Evolutionary conservation across 108 stramenopile genomes (phyloP).

Genomic region (Pseudonitzschia delicatissima): DNA sequence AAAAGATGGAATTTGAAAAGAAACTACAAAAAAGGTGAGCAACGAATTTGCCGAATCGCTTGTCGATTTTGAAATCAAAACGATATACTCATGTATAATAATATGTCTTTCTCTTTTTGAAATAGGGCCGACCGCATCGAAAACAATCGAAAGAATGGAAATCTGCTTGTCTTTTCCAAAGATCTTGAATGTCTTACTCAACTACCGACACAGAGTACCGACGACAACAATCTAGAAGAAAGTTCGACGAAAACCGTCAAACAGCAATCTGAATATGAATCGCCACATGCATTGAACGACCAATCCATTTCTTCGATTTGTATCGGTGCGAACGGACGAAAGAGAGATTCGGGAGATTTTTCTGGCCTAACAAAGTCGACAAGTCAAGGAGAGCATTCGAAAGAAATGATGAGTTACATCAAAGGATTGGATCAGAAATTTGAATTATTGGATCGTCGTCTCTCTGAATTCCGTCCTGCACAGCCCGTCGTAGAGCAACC

Average conservation of each 20-base stretch:
- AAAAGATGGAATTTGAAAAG: constrained; percentile 22
- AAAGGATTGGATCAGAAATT: constrained; percentile 14
- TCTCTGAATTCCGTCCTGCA: background rate
- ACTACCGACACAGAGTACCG: background rate
- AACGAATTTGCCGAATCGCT: background rate
- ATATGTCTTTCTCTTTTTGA: background rate
- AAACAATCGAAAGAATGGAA: constrained; percentile 30
- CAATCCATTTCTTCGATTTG: background rate
- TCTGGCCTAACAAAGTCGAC: constrained; percentile 8
- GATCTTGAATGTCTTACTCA: constrained; percentile 6
- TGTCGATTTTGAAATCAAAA: background rate
- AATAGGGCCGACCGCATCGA: constrained; percentile 18
- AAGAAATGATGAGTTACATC: constrained; percentile 12
- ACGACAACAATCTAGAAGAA: background rate
- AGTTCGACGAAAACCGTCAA: background rate
- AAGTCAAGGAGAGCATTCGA: constrained; percentile 5
- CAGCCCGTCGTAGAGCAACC: background rate
- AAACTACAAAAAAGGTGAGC: constrained; percentile 32
- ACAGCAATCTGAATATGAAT: background rate
- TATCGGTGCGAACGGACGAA: background rate
- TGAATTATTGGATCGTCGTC: background rate
- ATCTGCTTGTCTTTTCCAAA: constrained; percentile 37
- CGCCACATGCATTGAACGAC: background rate
- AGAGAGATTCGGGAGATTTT: background rate
- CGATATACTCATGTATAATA: background rate